Base-by-base conservation (phyloP, 306 rosid species). In the Prunus mira region DNA sequence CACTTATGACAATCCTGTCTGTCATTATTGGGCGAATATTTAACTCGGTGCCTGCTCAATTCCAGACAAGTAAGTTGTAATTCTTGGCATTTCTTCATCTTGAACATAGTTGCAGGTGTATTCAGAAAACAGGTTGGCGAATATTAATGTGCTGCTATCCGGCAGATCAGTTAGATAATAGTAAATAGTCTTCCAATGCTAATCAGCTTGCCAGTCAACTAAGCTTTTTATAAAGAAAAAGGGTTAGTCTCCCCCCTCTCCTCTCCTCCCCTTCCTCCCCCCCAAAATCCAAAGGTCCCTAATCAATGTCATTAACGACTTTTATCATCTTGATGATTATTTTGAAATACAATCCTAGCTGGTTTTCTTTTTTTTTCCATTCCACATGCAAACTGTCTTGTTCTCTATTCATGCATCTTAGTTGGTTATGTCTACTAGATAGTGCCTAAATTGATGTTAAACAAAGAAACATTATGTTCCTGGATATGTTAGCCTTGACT, bases 1-100 rank as follows among this genome's bases (percentile, higher is more conserved):
- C 91, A 14, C 97, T 95, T 64, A 92, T 95, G 97, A 83, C 97
- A 41, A 38, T 90, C 63, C 89, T 95, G 34, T 95, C 99, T 18
- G 97, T 92, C 79, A 85, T 89, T 72, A 95, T 95, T 69, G 99
- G 99, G 24, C 87, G 87, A 51, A 76, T 95, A 78, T 95, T 95
- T 81, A 93, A 92, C 60, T 88, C 97, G 57, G 97, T 95, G 66
- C 99, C 99, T 72, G 99, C 99, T 79, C 99, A 90, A 67, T 92
- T 95, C 76, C 97, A 95, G 84, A 95, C 99, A 80, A 95, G 99
- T 95, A 91, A 92, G 97, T 81, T 55, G 58, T 65, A 60, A 57
- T 43, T 54, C 32, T 64, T 79, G 30, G 60, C 57, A 50, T 76
- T 79, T 82, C 47, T 76, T 76, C 76, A 49, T 72, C 81, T 66